Evolutionary conservation across 2,329 filamentous ascomycete genomes (phyloP).

Genomic region (Colletotrichum lini): DNA sequence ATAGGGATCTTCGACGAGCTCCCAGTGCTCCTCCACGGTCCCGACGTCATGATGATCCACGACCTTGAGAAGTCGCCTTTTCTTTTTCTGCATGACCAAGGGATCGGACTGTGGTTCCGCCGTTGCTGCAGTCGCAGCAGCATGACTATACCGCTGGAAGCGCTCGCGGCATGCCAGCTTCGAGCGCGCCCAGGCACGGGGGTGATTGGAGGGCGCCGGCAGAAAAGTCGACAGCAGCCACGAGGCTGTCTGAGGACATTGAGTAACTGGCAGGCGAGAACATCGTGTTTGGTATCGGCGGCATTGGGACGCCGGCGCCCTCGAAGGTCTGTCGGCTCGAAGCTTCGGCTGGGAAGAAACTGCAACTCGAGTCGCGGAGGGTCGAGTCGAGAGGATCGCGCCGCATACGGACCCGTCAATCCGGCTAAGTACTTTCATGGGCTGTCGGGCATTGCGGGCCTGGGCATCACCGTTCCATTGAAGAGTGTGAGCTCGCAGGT

Average conservation of each 20-base stretch:
- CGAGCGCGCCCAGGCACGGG: slow-evolving; percentile 38
- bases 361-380: slow-evolving; percentile 46
- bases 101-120: slow-evolving; percentile 42
- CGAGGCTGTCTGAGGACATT: slow-evolving; percentile 52
- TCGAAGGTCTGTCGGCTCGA: slow-evolving; percentile 27
- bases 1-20: slow-evolving; percentile 68
- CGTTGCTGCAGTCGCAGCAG: slow-evolving; percentile 41
- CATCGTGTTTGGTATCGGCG: slow-evolving; percentile 14
- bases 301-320: slow-evolving; percentile 32
- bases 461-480: slow-evolving; percentile 37
- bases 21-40: slow-evolving; percentile 67
- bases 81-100: not conserved
- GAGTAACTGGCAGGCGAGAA: slow-evolving; percentile 6
- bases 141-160: slow-evolving; percentile 31
- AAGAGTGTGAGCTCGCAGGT: slow-evolving; percentile 19
- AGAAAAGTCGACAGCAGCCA: slow-evolving; percentile 61
- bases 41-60: slow-evolving; percentile 65
- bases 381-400: slow-evolving; percentile 66
- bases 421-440: slow-evolving; percentile 73
- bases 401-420: slow-evolving; percentile 73
- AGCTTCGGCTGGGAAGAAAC: slow-evolving; percentile 33
- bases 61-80: slow-evolving; percentile 66
- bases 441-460: slow-evolving; percentile 63
- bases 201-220: slow-evolving; percentile 46
- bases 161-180: slow-evolving; percentile 11